Conservation (phyloP, 352 stramenopile species). For the Blastocystis sp. region DNA sequence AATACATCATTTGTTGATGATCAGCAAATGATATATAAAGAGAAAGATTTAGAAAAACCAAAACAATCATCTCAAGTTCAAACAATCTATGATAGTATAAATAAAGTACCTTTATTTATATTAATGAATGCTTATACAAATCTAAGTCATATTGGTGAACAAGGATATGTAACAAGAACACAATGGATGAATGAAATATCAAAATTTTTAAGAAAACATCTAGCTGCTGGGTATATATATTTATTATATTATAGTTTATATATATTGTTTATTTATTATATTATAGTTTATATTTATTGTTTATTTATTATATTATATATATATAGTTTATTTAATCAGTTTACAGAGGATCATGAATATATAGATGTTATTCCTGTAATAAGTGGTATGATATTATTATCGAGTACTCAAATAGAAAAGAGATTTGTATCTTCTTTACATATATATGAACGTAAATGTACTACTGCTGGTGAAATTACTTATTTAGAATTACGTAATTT, state of each 20-base stretch:
- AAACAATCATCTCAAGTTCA: constrained; percentile 8
- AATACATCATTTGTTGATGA: constrained; percentile 2
- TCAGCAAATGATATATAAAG: constrained; percentile 13
- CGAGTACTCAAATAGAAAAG: too few species aligned
- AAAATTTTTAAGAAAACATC: constrained; percentile 24
- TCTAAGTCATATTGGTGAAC: not conserved
- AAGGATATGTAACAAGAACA: constrained; percentile 26
- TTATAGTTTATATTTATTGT: constrained; percentile 12
- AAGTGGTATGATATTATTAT: too few species aligned
- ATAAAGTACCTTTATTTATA: constrained; percentile 12
- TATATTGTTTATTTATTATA: constrained; percentile 23
- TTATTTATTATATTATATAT: constrained; percentile 28
- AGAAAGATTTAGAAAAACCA: constrained; percentile 14
- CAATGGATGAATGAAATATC: constrained; percentile 29
- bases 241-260: not conserved
- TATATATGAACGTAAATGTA: too few species aligned
- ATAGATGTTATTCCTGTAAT: constrained; percentile 6
- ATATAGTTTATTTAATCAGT: constrained; percentile 10
- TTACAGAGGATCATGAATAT: constrained; percentile 5
- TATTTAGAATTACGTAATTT: too few species aligned
- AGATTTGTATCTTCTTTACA: too few species aligned
- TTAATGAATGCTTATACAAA: constrained; percentile 30
- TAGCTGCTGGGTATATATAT: not conserved
- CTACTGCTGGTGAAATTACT: too few species aligned
- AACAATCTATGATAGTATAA: constrained; percentile 26